Evolutionary conservation across 169 alveolate genomes (phyloP), one percentile per base, ranked within the genome.

Genomic region (Plasmodium fragile): DNA sequence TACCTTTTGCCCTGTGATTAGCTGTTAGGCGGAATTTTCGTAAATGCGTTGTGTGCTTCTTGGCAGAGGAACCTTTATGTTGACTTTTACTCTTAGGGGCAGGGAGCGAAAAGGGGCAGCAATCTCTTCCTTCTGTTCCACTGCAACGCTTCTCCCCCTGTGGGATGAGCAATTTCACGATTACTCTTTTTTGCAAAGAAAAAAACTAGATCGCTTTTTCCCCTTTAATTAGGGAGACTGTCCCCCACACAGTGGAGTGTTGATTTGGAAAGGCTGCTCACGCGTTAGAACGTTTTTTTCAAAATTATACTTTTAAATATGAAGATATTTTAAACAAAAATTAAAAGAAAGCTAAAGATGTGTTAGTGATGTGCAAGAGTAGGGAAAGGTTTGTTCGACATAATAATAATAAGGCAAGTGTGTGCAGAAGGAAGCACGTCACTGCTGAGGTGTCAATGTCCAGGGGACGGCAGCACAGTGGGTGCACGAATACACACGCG

Each of bases 301-400:
- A 36, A 78, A 78, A 39, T 52, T 32, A 25, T 13, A 55, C 13
- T 28, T 52, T 30, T 81, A 43, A 30, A 81, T 81, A 65, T 65
- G 4, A 81, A 81, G 25, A 52, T 10, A 81, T 81, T 81, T 41
- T 52, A 53, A 55, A 43, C 77, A 81, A 81, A 81, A 81, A 81
- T 81, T 81, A 81, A 81, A 81, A 81, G 90, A 39, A 52, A 81
- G 25, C 65, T 22, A 81, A 32, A 22, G 77, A 55, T 25, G 10
- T 22, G 41, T 41, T 55, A 25, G 78, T 81, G 41, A 18, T 8
- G 70, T 30, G 32, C n/a, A 81, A 13, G 52, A 32, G 41, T 25
- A 65, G 36, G 16, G 5, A 22, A 18, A 65, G 39, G 75, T 10
- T 22, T 3, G 6, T 25, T 65, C n/a, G 75, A 65, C 75, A 65